Evolutionary conservation across 768 basidiomycete genomes (phyloP).

Genomic region (Russula earlei): DNA sequence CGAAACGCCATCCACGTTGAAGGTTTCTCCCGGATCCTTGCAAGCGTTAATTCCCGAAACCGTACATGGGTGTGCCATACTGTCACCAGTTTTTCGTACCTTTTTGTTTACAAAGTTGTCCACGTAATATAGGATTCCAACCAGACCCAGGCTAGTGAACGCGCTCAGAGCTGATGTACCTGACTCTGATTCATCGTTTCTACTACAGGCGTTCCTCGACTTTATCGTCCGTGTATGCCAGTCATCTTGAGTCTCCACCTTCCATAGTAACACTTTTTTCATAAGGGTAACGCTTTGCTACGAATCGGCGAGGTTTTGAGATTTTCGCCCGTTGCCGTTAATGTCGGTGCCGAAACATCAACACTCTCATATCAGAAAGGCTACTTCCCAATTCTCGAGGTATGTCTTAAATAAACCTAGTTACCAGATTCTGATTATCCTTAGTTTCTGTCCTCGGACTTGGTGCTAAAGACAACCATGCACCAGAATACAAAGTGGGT

Average conservation of each 20-base stretch:
- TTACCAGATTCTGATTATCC: neutral
- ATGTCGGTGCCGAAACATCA: constrained; percentile 6
- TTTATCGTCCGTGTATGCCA: constrained; percentile 20
- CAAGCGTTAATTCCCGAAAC: constrained; percentile 22
- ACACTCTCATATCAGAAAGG: constrained; percentile 28
- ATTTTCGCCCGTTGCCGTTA: constrained; percentile 19
- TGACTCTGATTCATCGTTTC: neutral
- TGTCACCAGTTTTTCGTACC: neutral
- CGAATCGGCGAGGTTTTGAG: constrained; percentile 28
- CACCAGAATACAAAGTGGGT: constrained; percentile 27
- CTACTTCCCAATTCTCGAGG: constrained; percentile 27
- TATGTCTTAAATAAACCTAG: constrained; percentile 1
- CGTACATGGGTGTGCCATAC: constrained; percentile 21
- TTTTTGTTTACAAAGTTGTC: neutral
- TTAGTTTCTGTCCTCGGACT: constrained; percentile 27
- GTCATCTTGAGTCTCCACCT: neutral
- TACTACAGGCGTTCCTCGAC: constrained; percentile 23
- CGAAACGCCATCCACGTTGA: constrained; percentile 20
- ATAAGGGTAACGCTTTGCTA: constrained; percentile 24
- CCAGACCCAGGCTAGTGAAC: constrained; percentile 24
- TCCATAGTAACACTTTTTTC: neutral
- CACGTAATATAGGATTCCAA: constrained; percentile 20
- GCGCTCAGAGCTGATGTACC: neutral
- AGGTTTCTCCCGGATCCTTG: constrained; percentile 23
- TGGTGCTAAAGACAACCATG: constrained; percentile 26